Conservation (phyloP, 371 early-diverging fungal species). For the Zychaea mexicana region DNA sequence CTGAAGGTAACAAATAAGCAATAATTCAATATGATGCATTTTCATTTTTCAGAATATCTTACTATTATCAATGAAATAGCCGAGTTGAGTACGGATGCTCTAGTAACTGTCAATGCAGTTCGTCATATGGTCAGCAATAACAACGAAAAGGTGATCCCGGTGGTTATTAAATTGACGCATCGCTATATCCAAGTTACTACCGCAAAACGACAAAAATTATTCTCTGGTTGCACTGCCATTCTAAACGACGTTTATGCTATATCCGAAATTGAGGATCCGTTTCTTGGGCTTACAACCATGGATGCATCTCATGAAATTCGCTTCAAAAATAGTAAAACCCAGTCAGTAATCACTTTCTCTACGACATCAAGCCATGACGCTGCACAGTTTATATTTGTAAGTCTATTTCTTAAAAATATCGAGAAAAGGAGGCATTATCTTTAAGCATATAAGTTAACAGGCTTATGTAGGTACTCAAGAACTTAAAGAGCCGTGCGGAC, state of each 20-base stretch:
- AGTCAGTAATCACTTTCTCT: neutral
- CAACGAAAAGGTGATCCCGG: slow-evolving; percentile 53
- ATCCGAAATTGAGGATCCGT: slow-evolving; percentile 74
- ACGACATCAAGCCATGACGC: neutral
- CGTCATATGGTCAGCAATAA: neutral
- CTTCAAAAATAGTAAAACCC: slow-evolving; percentile 66
- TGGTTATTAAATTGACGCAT: slow-evolving; percentile 75
- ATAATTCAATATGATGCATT: no score
- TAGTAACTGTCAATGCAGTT: slow-evolving; percentile 6
- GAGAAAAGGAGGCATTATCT: no score
- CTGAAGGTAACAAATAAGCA: neutral
- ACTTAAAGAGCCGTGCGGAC: slow-evolving; percentile 69
- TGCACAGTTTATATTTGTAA: slow-evolving; percentile 5
- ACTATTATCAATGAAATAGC: neutral
- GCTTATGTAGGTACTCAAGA: slow-evolving; percentile 50
- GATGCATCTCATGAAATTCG: slow-evolving; percentile 72
- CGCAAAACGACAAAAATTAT: slow-evolving; percentile 57
- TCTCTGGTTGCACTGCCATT: slow-evolving; percentile 65
- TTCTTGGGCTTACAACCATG: slow-evolving; percentile 37
- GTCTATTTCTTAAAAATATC: no score
- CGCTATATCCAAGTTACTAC: slow-evolving; percentile 80
- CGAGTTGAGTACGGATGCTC: neutral
- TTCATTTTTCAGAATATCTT: no score
- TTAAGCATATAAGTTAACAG: neutral
- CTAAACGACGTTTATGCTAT: slow-evolving; percentile 87